Evolutionary conservation across 2,329 filamentous ascomycete species (phyloP), one percentile per base, ranked within the genome.

Genomic region (Apiospora saccharicola): DNA sequence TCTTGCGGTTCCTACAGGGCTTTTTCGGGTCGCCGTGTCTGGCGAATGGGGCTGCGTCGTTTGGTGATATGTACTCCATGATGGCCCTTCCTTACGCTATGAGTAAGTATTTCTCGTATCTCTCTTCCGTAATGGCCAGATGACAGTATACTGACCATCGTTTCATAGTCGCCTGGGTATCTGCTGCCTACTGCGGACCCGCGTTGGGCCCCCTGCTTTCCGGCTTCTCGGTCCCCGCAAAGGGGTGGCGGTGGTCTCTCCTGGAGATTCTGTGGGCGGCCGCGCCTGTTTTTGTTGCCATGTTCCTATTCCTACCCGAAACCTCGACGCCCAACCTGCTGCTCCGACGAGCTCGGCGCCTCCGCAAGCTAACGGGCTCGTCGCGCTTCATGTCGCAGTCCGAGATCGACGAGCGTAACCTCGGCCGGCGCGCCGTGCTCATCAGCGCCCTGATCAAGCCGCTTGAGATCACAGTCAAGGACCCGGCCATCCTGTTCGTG

Each of bases 161-260:
- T 3, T 67, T 4, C 49, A 14, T 92, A 75, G 86, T 88, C 72
- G 84, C 86, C 0, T 92, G 90, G 90, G 89, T 90, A 2, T 82
- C 85, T 1, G 83, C 86, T 3, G 86, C 86, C 0, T 88, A 85
- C 77, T 85, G 83, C 77, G 72, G 84, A 1, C 88, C 86, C 0
- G 84, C 86, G 4, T 79, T 89, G 1, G 87, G 86, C 0, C 86
- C 87, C 0, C 75, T 88, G 0, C 76, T 89, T 4, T 82, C 82
- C 4, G 86, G 85, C 0, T 89, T 85, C 75, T 79, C 81, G 4
- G 85, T 86, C 0, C 75, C 81, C 3, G 83, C 80, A 0, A 80
- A 84, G 72, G 78, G 77, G 8, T 89, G 86, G 87, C 82, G 85
- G 13, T 88, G 86, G 86, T 81, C 84, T 0, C 79, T 85, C 53